Evolutionary conservation across 352 stramenopile genomes (phyloP), one percentile per base, ranked within the genome.

Genomic region (Globisporangium nagaii): DNA sequence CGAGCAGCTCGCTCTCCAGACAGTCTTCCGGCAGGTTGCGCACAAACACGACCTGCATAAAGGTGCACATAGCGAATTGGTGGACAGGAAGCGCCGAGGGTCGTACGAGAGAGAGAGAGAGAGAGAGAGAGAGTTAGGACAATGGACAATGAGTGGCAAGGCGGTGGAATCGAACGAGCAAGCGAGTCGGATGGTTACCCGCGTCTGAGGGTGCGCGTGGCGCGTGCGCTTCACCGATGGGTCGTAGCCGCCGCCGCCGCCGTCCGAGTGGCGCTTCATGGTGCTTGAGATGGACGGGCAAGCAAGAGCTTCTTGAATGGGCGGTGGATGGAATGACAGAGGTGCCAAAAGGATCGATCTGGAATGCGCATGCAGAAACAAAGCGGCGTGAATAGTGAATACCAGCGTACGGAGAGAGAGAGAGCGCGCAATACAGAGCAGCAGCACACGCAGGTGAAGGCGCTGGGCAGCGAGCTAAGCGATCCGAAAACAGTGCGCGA

Each of bases 11-110:
- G 46, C 79, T 90, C 57, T 93, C 83, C 25, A 93, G 68, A 57
- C 83, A 93, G 55, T 93, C 83, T 24, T 68, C 56, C 8, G 83
- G 83, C 8, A 93, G 64, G 28, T 76, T 78, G 37, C 79, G 80
- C n/a, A 90, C 79, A 50, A 88, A 89, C 17, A 93, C 70, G 45
- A 89, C 79, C 80, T 91, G 40, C n/a, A n/a, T n/a, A n/a, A n/a
- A n/a, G n/a, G n/a, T n/a, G n/a, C n/a, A n/a, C n/a, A n/a, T n/a
- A n/a, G n/a, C n/a, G n/a, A n/a, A n/a, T n/a, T n/a, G n/a, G n/a
- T n/a, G n/a, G n/a, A n/a, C n/a, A n/a, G n/a, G n/a, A n/a, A n/a
- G n/a, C n/a, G n/a, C n/a, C n/a, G n/a, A n/a, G n/a, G n/a, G n/a
- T n/a, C n/a, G n/a, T n/a, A n/a, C n/a, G n/a, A n/a, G n/a, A n/a